Evolutionary conservation across 2,329 filamentous ascomycete species (phyloP), one percentile per base, ranked within the genome.

Genomic region (Sclerotinia minor): DNA sequence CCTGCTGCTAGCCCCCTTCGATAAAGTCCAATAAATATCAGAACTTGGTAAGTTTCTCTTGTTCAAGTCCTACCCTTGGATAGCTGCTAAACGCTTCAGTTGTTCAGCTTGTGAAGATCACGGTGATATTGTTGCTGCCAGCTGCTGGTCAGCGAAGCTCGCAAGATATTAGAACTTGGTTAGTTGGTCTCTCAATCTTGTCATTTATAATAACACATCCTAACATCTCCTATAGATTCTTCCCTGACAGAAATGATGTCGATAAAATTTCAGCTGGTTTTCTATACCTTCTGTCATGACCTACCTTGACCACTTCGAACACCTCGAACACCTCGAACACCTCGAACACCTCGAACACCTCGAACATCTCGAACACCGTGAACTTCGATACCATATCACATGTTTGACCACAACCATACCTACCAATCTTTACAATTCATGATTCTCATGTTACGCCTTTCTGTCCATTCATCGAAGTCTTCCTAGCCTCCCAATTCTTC

Each of bases 101-200:
- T 26, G 29, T 11, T 24, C 6, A 5, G 3, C 26, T 61, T 6
- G 9, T 38, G 45, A 38, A 6, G 1, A 11, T 26, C 11, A 7
- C n/a, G 9, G 21, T 1, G 0, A 1, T 15, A 7, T 21, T 26
- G 2, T 7, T 11, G 2, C 2, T 13, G 29, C n/a, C 4, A 61
- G 21, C 29, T 15, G 7, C 45, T 38, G 29, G n/a, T 26, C 29
- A 8, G 29, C 35, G 3, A 50, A 61, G 29, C n/a, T 8, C n/a
- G 29, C 59, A 61, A 19, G n/a, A 50, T 21, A 38, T 19, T 8
- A 49, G 32, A 5, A 38, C 29, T 38, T 61, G 2, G 59, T 61
- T 38, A 50, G 59, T 26, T 63, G 8, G 1, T 63, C 1, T 2
- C 1, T 38, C n/a, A 26, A 21, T 2, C 26, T 8, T 6, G 13